Conservation (phyloP, 768 basidiomycete species). For the Naganishia vaughanmartiniae region DNA sequence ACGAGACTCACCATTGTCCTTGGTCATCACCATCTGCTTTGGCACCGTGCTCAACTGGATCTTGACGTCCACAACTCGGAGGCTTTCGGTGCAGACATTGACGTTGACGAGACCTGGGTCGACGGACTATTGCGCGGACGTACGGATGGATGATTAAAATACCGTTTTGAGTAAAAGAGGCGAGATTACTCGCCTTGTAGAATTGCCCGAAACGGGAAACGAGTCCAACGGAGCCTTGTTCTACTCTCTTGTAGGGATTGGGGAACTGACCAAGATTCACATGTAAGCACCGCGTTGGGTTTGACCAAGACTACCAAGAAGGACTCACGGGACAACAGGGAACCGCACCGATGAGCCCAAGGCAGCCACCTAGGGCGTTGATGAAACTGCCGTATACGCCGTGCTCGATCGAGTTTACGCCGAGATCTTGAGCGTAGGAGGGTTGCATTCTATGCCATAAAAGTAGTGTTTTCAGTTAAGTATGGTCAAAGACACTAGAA, state of each 20-base stretch:
- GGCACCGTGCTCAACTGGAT: constrained; percentile 72
- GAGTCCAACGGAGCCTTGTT: constrained; percentile 85
- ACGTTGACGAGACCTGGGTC: constrained; percentile 88
- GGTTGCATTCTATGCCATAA: constrained; percentile 59
- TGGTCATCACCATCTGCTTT: constrained; percentile 70
- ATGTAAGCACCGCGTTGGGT: background rate
- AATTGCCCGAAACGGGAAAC: constrained; percentile 92
- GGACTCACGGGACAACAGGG: constrained; percentile 79
- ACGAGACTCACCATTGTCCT: constrained; percentile 71
- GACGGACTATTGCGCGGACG: constrained; percentile 58
- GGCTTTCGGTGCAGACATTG: constrained; percentile 88
- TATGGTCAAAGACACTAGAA: background rate
- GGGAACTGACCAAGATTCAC: constrained; percentile 10
- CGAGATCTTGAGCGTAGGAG: constrained; percentile 86
- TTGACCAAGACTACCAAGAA: background rate
- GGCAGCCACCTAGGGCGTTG: constrained; percentile 53
- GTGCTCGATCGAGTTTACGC: constrained; percentile 68
- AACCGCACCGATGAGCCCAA: constrained; percentile 72
- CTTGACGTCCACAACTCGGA: constrained; percentile 87
- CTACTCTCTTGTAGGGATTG: constrained; percentile 59
- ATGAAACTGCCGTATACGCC: constrained; percentile 81
- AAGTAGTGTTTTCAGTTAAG: background rate
- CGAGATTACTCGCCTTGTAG: constrained; percentile 60
- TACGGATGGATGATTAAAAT: background rate
- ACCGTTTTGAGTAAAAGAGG: background rate